These are phyloP conservation scores for Choiromyces venosus DNA, from an alignment of 495 filamentous ascomycete species.

Conservation along the genomic window DNA sequence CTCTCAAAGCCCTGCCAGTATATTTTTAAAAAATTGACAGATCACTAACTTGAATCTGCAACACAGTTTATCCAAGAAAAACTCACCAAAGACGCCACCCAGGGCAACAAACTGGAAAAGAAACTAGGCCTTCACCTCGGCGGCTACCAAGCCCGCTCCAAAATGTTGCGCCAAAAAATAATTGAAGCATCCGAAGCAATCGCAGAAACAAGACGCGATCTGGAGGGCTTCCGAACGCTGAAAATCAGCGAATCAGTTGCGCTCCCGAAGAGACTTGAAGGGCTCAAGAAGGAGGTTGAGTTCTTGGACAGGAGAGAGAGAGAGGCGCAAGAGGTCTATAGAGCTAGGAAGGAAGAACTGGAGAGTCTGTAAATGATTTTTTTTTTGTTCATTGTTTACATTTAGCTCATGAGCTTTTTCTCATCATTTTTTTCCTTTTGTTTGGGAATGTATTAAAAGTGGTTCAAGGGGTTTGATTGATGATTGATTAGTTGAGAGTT, in stretches of 20 bases:
- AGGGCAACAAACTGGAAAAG: slow-evolving; percentile 82
- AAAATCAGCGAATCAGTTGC: slow-evolving; percentile 73
- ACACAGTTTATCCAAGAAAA: slow-evolving; percentile 63
- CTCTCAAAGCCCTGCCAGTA: slow-evolving; percentile 7
- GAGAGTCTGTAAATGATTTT: slow-evolving; percentile 49
- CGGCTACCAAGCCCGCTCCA: slow-evolving; percentile 83
- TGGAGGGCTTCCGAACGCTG: slow-evolving; percentile 70
- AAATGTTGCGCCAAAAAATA: slow-evolving; percentile 73
- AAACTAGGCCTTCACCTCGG: slow-evolving; percentile 83
- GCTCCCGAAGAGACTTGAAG: slow-evolving; percentile 64
- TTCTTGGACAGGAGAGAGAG: slow-evolving; percentile 78
- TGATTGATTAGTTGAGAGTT: neutral
- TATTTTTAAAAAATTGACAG: slow-evolving; percentile 23
- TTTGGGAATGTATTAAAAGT: neutral
- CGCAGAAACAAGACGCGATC: slow-evolving; percentile 62
- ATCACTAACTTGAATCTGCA: slow-evolving; percentile 43
- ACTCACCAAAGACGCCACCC: slow-evolving; percentile 65
- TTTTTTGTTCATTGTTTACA: neutral
- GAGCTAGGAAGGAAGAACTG: slow-evolving; percentile 69
- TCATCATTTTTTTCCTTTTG: slow-evolving; percentile 1
- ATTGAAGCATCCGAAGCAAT: slow-evolving; percentile 71
- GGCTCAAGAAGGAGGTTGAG: slow-evolving; percentile 71
- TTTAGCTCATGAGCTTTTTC: neutral
- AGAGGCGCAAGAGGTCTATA: slow-evolving; percentile 84
- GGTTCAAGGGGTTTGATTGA: neutral